phyloP scores from a whole-genome alignment of 257 asterid genomes.

The Primulina eburnea region DNA sequence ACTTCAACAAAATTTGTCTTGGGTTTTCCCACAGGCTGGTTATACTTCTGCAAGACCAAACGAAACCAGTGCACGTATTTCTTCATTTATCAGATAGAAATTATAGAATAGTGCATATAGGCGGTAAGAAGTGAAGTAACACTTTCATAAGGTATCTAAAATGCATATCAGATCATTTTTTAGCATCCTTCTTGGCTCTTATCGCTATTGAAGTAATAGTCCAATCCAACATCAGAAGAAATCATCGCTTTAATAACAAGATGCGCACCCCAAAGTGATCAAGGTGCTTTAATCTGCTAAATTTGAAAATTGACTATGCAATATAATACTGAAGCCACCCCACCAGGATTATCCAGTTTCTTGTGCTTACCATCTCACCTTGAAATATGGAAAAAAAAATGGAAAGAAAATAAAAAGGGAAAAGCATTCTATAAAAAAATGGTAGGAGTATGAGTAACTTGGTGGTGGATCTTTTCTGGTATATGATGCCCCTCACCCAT shows the following conservation, averaged over 20 bases:
- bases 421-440: neutral
- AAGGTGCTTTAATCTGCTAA: too few species aligned
- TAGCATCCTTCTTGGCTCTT: neutral
- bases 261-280: neutral
- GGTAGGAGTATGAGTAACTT: neutral
- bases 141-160: conserved; percentile 14
- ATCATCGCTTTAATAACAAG: neutral
- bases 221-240: neutral
- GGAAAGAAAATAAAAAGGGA: too few species aligned
- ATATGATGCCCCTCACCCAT: neutral
- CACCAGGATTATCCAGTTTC: too few species aligned
- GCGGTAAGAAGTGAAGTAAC: neutral
- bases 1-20: conserved; percentile 94
- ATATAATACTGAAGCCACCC: too few species aligned
- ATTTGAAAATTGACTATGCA: too few species aligned
- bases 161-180: conserved; percentile 6
- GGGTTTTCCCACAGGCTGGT: conserved; percentile 71
- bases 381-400: too few species aligned
- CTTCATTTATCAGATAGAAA: conserved; percentile 6
- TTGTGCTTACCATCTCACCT: too few species aligned
- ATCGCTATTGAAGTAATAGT: neutral
- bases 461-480: too few species aligned
- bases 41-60: conserved; percentile 43
- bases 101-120: neutral
- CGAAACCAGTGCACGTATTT: conserved; percentile 23